A percentile compares a stretch with the other conserved stretches of the same genome.
These are phyloP conservation scores for Madurella fahalii DNA, from an alignment of 2,329 filamentous ascomycete genomes.

Conservation along the genomic window DNA sequence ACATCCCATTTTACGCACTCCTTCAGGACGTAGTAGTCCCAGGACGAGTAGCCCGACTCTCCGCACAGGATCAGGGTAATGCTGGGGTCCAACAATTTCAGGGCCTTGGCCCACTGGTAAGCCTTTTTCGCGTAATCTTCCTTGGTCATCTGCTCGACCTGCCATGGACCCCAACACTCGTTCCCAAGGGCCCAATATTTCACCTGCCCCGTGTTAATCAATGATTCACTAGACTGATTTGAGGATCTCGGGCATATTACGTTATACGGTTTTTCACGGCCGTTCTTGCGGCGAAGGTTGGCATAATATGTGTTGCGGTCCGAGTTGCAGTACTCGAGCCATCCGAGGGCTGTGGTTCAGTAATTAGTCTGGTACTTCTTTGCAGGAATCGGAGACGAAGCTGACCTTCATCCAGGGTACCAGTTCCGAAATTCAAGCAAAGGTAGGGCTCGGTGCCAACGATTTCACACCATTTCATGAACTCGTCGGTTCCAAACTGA, in stretches of 20 bases:
- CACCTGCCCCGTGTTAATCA: conserved; percentile 34
- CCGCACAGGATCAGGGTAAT: conserved; percentile 71
- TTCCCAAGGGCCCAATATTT: conserved; percentile 88
- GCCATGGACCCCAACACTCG: conserved; percentile 64
- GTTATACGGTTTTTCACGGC: conserved; percentile 71
- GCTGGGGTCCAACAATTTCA: conserved; percentile 66
- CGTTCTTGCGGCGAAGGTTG: conserved; percentile 72
- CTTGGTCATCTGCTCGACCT: conserved; percentile 65
- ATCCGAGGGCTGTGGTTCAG: conserved; percentile 49
- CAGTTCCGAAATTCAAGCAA: conserved; percentile 77
- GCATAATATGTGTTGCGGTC: conserved; percentile 75
- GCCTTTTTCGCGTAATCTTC: conserved; percentile 66
- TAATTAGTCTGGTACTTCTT: not conserved
- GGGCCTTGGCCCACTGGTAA: conserved; percentile 67
- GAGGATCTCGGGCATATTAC: not conserved
- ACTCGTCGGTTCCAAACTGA: conserved; percentile 80
- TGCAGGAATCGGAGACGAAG: not conserved
- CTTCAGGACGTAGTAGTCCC: conserved; percentile 71
- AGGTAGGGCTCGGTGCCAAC: conserved; percentile 75
- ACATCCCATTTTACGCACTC: conserved; percentile 56
- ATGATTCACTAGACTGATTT: not conserved
- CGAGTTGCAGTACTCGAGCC: conserved; percentile 85
- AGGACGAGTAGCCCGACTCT: conserved; percentile 62
- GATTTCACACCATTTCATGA: conserved; percentile 73
- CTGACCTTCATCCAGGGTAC: conserved; percentile 46